phyloP scores from a whole-genome alignment of 1,284 basidiomycete species.

The Melampsora medusae region DNA sequence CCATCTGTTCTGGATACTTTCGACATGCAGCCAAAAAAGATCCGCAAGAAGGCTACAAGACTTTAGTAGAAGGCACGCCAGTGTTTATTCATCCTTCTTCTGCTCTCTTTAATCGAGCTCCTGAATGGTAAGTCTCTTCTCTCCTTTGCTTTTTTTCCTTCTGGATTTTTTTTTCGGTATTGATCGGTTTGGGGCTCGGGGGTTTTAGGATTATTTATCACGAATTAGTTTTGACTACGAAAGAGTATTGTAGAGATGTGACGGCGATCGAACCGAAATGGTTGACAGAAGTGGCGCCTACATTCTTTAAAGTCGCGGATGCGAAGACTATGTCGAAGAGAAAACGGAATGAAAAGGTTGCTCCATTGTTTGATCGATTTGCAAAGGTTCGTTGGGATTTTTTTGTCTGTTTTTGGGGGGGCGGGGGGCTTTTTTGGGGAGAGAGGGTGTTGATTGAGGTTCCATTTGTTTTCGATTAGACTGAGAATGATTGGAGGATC shows the following conservation, averaged over 20 bases:
- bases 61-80: conserved; percentile 87
- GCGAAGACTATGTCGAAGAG: conserved; percentile 93
- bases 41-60: conserved; percentile 72
- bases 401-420: background rate
- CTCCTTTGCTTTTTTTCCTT: background rate
- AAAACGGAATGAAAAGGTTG: conserved; percentile 95
- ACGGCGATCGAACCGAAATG: conserved; percentile 97
- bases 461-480: conserved; percentile 57
- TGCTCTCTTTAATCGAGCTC: conserved; percentile 90
- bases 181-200: background rate
- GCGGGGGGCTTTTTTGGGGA: background rate
- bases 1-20: conserved; percentile 96
- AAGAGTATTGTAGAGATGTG: conserved; percentile 92
- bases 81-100: conserved; percentile 97
- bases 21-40: conserved; percentile 94
- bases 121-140: conserved; percentile 62
- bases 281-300: conserved; percentile 95
- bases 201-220: conserved; percentile 64
- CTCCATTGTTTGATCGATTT: conserved; percentile 77
- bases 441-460: background rate
- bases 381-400: conserved; percentile 28
- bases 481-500: conserved; percentile 83
- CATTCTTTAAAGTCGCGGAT: conserved; percentile 96
- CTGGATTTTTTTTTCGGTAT: too few species aligned
- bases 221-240: conserved; percentile 69